Conservation (phyloP, 768 basidiomycete species). For the Leucogyrophana mollusca region DNA sequence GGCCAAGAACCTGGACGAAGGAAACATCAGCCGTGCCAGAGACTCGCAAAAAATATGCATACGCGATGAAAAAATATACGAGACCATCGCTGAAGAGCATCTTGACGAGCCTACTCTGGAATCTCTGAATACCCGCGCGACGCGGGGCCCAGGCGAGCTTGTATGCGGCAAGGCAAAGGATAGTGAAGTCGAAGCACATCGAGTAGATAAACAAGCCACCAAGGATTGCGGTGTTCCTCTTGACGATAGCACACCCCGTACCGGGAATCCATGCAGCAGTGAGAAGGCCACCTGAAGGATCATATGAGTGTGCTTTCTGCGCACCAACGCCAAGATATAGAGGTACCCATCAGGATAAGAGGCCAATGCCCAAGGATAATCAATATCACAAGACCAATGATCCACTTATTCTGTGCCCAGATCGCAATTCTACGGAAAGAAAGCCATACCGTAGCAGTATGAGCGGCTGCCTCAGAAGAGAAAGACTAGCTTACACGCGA, state of each 20-base stretch:
- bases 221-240: not conserved
- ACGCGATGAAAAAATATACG: not conserved
- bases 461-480: not conserved
- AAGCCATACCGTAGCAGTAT: too few species aligned
- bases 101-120: not conserved
- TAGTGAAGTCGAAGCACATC: constrained; percentile 2
- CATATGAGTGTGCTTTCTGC: too few species aligned
- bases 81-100: constrained; percentile 1
- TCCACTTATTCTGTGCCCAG: constrained; percentile 16
- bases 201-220: not conserved
- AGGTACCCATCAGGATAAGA: not conserved
- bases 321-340: not conserved
- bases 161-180: not conserved
- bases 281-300: not conserved
- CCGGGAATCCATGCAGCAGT: constrained; percentile 9
- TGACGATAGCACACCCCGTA: constrained; percentile 1
- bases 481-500: constrained; percentile 2
- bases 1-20: not conserved
- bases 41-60: constrained; percentile 19
- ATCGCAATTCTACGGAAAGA: not conserved
- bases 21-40: not conserved
- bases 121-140: too few species aligned
- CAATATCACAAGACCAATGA: constrained; percentile 10
- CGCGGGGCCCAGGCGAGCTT: not conserved
- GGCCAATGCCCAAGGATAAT: constrained; percentile 4